Evolutionary conservation across 768 basidiomycete genomes (phyloP), one percentile per base, ranked within the genome.

Genomic region (Podaxis sp.): DNA sequence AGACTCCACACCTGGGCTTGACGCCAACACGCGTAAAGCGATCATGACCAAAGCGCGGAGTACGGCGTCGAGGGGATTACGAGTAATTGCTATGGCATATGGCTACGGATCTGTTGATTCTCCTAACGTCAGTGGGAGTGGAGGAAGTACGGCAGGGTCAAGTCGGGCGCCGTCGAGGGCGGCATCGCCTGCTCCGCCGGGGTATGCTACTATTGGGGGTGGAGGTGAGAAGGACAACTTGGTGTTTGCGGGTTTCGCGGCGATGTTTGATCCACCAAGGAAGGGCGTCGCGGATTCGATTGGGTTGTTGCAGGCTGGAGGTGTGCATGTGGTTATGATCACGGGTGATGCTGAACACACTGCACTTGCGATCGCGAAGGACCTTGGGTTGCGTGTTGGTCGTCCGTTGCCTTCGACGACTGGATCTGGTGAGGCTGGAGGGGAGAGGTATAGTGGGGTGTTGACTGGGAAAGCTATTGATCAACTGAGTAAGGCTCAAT

Each of bases 321-420:
- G 95, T 4, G 90, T 99, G 54, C 94, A 96, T 69, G 88, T 98
- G n/a, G 89, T 98, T 49, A 98, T 99, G 96, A 97, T 98, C 71
- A 98, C 96, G 0, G 96, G 96, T 3, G 96, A 99, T 69, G 89
- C 95, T 39, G 93, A 95, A 74, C 82, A 88, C 59, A 99, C 96
- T 0, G 96, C 96, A 2, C 70, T 96, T 38, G 87, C 92, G 54
- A 96, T 97, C 62, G 96, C 95, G 39, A 83, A 85, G 69, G 82
- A 93, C 68, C 83, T 99, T 17, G 96, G 96, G 26, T 77, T 98
- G 68, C 82, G 85, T 11, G 84, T 95, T 26, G 87, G 87, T 49
- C 80, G 94, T 59, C 79, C 82, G 3, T 5, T 62, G 33, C 17
- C 22, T 4, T 38, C 46, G 26, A 39, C 36, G 3, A 24, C 28